phyloP scores from a whole-genome alignment of 1,139 yeast species.

The Hyphopichia buzzinii region DNA sequence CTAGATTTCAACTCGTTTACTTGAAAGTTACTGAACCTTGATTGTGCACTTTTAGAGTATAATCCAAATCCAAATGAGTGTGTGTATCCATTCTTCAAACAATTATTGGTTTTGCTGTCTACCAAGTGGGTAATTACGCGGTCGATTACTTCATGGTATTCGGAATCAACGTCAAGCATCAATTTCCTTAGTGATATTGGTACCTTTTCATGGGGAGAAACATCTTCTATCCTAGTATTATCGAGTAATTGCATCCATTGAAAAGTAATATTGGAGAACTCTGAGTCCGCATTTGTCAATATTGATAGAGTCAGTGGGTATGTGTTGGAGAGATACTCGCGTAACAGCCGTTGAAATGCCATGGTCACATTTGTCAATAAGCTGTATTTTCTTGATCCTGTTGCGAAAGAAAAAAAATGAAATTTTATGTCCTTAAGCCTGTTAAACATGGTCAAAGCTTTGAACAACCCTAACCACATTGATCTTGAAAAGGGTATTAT shows the following conservation, averaged over 20 bases:
- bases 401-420: too few relatives aligned
- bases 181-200: neutral
- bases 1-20: slow-evolving; percentile 30
- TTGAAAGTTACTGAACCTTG: slow-evolving; percentile 26
- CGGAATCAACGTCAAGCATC: neutral
- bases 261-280: too few relatives aligned
- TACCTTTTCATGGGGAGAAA: too few relatives aligned
- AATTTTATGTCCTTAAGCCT: too few relatives aligned
- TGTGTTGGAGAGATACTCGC: too few relatives aligned
- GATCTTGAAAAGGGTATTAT: slow-evolving; percentile 52
- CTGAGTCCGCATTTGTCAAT: too few relatives aligned
- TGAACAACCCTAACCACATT: slow-evolving; percentile 9
- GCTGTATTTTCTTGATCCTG: too few relatives aligned
- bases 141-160: slow-evolving; percentile 28
- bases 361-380: too few relatives aligned
- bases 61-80: slow-evolving; percentile 13
- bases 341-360: too few relatives aligned
- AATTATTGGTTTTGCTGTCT: slow-evolving; percentile 17
- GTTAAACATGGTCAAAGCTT: slow-evolving; percentile 3
- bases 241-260: neutral
- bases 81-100: slow-evolving; percentile 25
- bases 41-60: slow-evolving; percentile 17
- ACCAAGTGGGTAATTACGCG: slow-evolving; percentile 17
- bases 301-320: too few relatives aligned
- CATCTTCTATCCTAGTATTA: neutral